Percentiles rank a stretch among this genome's conserved stretches.
Conservation (phyloP, 2,329 filamentous ascomycete species). For the Penicillium sp. region DNA sequence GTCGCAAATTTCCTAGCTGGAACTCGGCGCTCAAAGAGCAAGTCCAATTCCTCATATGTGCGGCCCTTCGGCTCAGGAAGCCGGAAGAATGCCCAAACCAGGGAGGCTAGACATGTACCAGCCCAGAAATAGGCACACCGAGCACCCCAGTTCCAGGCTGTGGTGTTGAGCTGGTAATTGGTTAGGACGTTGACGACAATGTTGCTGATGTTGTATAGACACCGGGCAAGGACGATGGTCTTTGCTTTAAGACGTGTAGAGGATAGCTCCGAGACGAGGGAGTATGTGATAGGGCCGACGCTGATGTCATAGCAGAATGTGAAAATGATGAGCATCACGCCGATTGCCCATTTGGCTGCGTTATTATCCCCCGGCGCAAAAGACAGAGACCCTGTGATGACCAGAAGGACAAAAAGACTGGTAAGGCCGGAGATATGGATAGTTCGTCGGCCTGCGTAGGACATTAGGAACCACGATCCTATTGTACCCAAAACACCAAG, state of each 20-base stretch:
- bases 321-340: conserved; percentile 48
- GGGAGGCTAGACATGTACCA: conserved; percentile 31
- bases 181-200: conserved; percentile 43
- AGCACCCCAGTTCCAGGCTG: conserved; percentile 39
- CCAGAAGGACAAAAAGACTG: conserved; percentile 25
- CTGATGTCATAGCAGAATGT: conserved; percentile 52
- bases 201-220: conserved; percentile 48
- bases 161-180: conserved; percentile 32
- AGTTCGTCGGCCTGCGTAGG: conserved; percentile 38
- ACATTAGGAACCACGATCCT: conserved; percentile 50
- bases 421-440: conserved; percentile 35
- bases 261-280: conserved; percentile 51
- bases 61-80: conserved; percentile 45
- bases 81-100: conserved; percentile 45
- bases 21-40: conserved; percentile 40
- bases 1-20: conserved; percentile 40
- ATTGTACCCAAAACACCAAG: conserved; percentile 55
- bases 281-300: conserved; percentile 55
- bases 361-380: conserved; percentile 27
- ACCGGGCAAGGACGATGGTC: conserved; percentile 53
- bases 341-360: conserved; percentile 38
- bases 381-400: conserved; percentile 29
- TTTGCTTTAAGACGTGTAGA: conserved; percentile 54
- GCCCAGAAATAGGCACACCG: conserved; percentile 45
- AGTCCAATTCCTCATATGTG: conserved; percentile 43